Conservation (phyloP, 2,329 filamentous ascomycete species). For the Bipolaris zeicola region DNA sequence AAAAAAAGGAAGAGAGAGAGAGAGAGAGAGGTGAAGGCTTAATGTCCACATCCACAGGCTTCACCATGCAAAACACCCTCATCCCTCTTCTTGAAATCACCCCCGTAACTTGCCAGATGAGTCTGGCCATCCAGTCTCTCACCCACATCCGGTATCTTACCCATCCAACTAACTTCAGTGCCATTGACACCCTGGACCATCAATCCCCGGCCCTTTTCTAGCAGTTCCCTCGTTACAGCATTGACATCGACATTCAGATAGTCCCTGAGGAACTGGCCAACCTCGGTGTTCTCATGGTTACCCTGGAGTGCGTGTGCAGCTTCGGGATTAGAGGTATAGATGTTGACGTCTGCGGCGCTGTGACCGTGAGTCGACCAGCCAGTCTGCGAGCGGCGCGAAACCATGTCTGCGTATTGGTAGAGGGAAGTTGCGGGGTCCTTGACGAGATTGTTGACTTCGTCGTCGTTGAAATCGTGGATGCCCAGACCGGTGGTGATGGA, state of each 20-base stretch:
- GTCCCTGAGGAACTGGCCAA: conserved; percentile 78
- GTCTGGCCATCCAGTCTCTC: conserved; percentile 55
- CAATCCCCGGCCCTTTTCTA: conserved; percentile 56
- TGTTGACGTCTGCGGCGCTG: conserved; percentile 88
- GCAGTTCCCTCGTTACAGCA: conserved; percentile 75
- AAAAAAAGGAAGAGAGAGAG: background rate
- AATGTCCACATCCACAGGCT: conserved; percentile 41
- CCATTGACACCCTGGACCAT: conserved; percentile 37
- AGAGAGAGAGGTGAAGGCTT: background rate
- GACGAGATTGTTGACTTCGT: conserved; percentile 72
- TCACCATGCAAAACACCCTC: conserved; percentile 32
- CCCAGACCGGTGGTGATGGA: conserved; percentile 75
- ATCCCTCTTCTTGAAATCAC: conserved; percentile 46
- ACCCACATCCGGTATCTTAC: conserved; percentile 47
- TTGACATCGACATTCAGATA: conserved; percentile 84
- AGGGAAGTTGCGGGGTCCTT: conserved; percentile 61
- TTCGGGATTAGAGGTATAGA: conserved; percentile 79
- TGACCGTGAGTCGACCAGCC: conserved; percentile 97
- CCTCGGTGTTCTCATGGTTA: conserved; percentile 94
- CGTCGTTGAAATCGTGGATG: conserved; percentile 71
- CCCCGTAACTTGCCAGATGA: conserved; percentile 48
- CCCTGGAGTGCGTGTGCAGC: conserved; percentile 69
- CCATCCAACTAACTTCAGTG: conserved; percentile 50
- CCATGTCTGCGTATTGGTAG: conserved; percentile 78
- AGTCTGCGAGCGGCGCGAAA: conserved; percentile 84